These are phyloP conservation scores for Aristolochia fimbriata DNA, from an alignment of 164 flowering plant species.

Conservation along the genomic window DNA sequence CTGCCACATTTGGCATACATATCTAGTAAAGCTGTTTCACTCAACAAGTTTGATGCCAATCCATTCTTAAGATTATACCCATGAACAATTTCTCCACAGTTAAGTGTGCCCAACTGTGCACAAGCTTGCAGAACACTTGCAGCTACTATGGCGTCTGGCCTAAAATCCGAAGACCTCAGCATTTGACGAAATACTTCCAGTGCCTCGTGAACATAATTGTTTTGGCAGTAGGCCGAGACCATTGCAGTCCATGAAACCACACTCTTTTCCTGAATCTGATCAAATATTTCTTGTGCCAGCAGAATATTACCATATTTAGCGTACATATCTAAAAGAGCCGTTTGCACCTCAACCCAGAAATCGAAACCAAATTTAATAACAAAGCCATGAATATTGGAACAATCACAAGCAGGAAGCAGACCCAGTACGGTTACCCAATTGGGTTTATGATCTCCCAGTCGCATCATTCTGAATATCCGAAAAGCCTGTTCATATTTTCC, in stretches of 20 bases:
- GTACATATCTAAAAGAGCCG: conserved; percentile 20
- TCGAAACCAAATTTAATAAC: conserved; percentile 16
- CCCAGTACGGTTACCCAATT: conserved; percentile 17
- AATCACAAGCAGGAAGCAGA: conserved; percentile 15
- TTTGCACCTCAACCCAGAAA: conserved; percentile 14
- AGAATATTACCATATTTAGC: conserved; percentile 17
- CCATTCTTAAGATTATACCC: conserved; percentile 11
- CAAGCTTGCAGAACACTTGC: conserved; percentile 18
- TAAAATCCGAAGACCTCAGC: conserved; percentile 8
- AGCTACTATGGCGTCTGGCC: conserved; percentile 12
- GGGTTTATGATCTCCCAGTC: conserved; percentile 13
- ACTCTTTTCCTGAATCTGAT: conserved; percentile 11
- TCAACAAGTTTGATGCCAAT: conserved; percentile 1
- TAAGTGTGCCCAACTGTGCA: conserved; percentile 16
- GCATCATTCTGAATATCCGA: conserved; percentile 16
- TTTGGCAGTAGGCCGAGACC: conserved; percentile 16
- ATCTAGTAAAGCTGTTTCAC: conserved; percentile 47
- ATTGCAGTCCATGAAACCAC: conserved; percentile 20
- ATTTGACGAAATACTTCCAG: conserved; percentile 15
- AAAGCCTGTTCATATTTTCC: conserved; percentile 9
- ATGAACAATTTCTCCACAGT: conserved; percentile 16
- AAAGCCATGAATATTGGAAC: conserved; percentile 13
- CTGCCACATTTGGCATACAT: conserved; percentile 81
- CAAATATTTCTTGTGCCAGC: conserved; percentile 8
- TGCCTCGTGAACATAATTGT: conserved; percentile 16